phyloP scores from a whole-genome alignment of 2,329 filamentous ascomycete genomes.

The Dothistroma septosporum region DNA sequence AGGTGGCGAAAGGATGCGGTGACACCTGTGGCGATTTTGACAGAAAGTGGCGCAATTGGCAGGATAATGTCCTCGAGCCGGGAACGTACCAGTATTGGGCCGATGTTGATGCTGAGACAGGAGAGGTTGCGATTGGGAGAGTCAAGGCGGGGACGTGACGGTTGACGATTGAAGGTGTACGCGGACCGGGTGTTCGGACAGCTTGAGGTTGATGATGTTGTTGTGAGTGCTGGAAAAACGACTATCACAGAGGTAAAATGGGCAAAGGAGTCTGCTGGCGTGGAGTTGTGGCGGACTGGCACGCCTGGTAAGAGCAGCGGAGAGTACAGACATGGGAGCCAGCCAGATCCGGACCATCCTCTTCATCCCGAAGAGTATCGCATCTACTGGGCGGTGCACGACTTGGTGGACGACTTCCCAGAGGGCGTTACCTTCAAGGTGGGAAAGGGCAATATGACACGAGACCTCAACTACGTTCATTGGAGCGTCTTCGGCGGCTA shows the following conservation, averaged over 20 bases:
- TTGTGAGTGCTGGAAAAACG: conserved; percentile 41
- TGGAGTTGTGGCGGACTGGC: conserved; percentile 60
- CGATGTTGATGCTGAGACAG: conserved; percentile 44
- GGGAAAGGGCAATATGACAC: conserved; percentile 47
- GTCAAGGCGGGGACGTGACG: conserved; percentile 58
- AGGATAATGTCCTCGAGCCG: conserved; percentile 55
- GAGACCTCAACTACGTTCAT: conserved; percentile 61
- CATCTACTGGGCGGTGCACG: conserved; percentile 59
- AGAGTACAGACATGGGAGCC: conserved; percentile 58
- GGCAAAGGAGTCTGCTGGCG: conserved; percentile 54
- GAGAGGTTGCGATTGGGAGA: conserved; percentile 50
- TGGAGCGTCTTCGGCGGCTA: conserved; percentile 61
- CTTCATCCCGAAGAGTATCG: conserved; percentile 55
- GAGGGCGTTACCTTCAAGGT: conserved; percentile 56
- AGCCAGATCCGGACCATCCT: conserved; percentile 46
- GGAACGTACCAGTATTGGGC: conserved; percentile 62
- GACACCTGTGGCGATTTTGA: conserved; percentile 54
- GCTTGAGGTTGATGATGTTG: conserved; percentile 51
- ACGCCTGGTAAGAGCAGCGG: conserved; percentile 59
- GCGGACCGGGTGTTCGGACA: conserved; percentile 60
- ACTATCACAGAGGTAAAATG: conserved; percentile 45
- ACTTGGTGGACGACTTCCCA: conserved; percentile 58
- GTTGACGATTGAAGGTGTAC: conserved; percentile 60
- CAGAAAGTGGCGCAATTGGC: conserved; percentile 52
- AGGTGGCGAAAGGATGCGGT: conserved; percentile 51